Evolutionary conservation across 345 rosid genomes (phyloP), one percentile per base, ranked within the genome.

Genomic region (Euphorbia tirucalli): DNA sequence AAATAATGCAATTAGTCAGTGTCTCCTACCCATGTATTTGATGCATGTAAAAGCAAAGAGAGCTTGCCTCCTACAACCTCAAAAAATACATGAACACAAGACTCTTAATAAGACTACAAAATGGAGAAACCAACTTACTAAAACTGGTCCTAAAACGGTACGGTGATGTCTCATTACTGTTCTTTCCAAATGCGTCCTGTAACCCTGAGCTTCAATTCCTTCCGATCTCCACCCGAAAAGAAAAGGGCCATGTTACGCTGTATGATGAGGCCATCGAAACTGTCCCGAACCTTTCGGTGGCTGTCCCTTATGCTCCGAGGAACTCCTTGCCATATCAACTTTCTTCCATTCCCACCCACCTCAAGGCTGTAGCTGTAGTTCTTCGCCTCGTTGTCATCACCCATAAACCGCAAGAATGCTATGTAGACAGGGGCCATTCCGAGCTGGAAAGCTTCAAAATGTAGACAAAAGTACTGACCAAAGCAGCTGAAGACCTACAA

Each of bases 101-200:
- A 85, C 79, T 37, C n/a, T n/a, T n/a, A n/a, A n/a, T n/a, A n/a
- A n/a, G n/a, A n/a, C n/a, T n/a, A n/a, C n/a, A n/a, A n/a, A n/a
- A n/a, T n/a, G n/a, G n/a, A n/a, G n/a, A n/a, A n/a, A n/a, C 63
- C 61, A 25, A 65, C 62, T 79, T 73, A 74, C 39, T 64, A 41
- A 72, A 74, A 61, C 31, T 16, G 16, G 41, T 41, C 18, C 21
- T 21, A 46, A 61, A 63, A 62, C 11, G 28, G 41, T 56, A 31
- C 7, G 30, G 28, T 19, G n/a, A 22, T 31, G 35, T 18, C 39
- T 25, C 19, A 41, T 82, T 77, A 90, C 82, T 87, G 91, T 62
- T 90, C 96, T 83, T 87, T 90, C 96, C 96, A 90, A 50, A 90
- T 90, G 58, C 96, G 78, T 49, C 96, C 96, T 0, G 96, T 86